These are phyloP conservation scores for Cercospora zeae-maydis DNA, from an alignment of 2,329 filamentous ascomycete genomes.

Conservation along the genomic window DNA sequence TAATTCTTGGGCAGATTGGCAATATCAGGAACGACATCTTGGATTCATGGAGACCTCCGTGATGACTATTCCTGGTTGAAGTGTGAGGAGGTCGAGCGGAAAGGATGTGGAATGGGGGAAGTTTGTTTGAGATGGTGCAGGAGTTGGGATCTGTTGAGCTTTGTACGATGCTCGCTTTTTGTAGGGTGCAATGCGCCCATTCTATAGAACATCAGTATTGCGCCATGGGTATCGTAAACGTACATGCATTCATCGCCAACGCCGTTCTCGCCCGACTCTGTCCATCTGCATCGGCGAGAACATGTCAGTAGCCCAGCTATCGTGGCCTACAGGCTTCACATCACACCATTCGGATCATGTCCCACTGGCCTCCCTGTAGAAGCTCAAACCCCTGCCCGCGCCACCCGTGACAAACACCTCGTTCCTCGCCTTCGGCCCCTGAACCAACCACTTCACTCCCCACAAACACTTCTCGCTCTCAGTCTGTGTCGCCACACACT, in stretches of 20 bases:
- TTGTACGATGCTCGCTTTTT: neutral
- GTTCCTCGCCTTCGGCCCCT: constrained; percentile 52
- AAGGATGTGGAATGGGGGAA: neutral
- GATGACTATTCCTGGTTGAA: neutral
- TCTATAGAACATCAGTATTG: neutral
- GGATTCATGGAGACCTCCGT: neutral
- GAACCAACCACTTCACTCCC: constrained; percentile 79
- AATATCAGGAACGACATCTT: neutral
- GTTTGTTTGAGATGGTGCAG: neutral
- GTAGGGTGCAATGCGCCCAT: neutral
- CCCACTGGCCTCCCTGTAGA: constrained; percentile 81
- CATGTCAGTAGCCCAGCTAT: neutral
- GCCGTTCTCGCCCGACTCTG: neutral
- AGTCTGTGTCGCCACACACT: constrained; percentile 88
- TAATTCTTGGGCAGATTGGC: neutral
- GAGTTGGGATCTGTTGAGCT: neutral
- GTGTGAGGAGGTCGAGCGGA: neutral
- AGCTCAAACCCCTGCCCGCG: constrained; percentile 69
- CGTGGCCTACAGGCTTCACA: neutral
- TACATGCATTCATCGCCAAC: constrained; percentile 1
- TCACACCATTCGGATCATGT: constrained; percentile 39
- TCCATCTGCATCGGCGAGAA: neutral
- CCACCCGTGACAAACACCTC: constrained; percentile 77
- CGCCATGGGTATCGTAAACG: constrained; percentile 7
- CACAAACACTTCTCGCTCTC: constrained; percentile 81